These are phyloP conservation scores for Pichia deserticola DNA, from an alignment of 805 yeast species.

Conservation along the genomic window DNA sequence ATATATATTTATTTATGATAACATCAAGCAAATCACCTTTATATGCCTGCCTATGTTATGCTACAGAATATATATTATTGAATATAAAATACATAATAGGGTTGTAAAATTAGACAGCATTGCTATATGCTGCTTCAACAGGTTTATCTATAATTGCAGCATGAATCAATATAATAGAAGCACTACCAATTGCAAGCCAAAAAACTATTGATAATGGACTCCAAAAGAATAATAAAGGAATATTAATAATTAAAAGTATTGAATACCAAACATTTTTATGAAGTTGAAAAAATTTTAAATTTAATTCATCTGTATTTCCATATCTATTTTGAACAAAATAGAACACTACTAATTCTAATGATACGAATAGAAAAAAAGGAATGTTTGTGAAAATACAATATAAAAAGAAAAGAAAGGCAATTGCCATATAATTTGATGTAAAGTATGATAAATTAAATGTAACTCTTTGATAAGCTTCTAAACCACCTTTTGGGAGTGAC, in stretches of 20 bases:
- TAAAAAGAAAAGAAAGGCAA: constrained; percentile 57
- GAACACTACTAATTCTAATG: constrained; percentile 34
- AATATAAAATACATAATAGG: too few relatives aligned
- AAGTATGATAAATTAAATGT: constrained; percentile 79
- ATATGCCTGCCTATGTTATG: too few relatives aligned
- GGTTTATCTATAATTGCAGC: constrained; percentile 94
- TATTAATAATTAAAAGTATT: constrained; percentile 58
- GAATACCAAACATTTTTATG: constrained; percentile 81
- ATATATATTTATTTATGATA: too few relatives aligned
- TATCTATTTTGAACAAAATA: constrained; percentile 33
- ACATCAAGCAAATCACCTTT: too few relatives aligned
- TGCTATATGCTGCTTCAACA: constrained; percentile 88
- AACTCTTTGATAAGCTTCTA: constrained; percentile 79
- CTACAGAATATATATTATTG: too few relatives aligned
- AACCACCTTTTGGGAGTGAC: constrained; percentile 74
- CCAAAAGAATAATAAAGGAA: constrained; percentile 56
- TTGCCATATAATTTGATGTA: constrained; percentile 72
- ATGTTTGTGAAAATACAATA: constrained; percentile 82
- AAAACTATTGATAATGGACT: constrained; percentile 83
- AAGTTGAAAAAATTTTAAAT: constrained; percentile 45
- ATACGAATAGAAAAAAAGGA: constrained; percentile 69
- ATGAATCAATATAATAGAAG: constrained; percentile 71
- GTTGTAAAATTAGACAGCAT: constrained; percentile 30
- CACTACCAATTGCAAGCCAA: constrained; percentile 88
- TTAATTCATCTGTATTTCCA: constrained; percentile 21